Conservation (phyloP, 2,329 filamentous ascomycete species). For the Alternaria arbusti region DNA sequence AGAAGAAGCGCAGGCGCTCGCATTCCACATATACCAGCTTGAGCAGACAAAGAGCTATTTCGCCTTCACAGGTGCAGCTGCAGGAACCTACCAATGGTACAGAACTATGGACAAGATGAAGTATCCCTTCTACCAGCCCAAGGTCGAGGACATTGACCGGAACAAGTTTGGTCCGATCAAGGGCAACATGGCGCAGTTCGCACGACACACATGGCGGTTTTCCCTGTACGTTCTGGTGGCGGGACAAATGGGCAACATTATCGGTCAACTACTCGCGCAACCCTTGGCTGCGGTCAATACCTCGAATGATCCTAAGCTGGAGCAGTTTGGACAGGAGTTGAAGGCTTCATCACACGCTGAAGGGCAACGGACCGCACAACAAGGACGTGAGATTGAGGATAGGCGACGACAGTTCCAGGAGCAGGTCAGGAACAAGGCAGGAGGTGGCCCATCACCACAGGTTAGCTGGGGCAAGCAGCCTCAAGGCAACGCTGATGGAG, state of each 20-base stretch:
- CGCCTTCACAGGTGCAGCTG: conserved; percentile 39
- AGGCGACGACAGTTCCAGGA: conserved; percentile 28
- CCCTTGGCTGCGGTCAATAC: conserved; percentile 42
- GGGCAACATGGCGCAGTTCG: conserved; percentile 41
- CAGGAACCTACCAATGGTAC: conserved; percentile 45
- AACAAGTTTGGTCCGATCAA: conserved; percentile 47
- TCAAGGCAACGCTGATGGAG: conserved; percentile 29
- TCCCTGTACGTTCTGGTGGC: conserved; percentile 36
- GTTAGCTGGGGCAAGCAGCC: conserved; percentile 35
- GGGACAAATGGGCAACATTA: conserved; percentile 39
- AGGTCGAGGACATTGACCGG: conserved; percentile 46
- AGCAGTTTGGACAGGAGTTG: conserved; percentile 47
- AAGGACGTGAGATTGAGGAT: conserved; percentile 25
- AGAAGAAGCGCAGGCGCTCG: conserved; percentile 53
- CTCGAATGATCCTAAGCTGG: conserved; percentile 50
- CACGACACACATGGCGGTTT: conserved; percentile 39
- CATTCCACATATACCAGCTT: conserved; percentile 48
- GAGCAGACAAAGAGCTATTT: conserved; percentile 50
- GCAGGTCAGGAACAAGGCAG: conserved; percentile 24
- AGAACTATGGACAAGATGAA: conserved; percentile 42
- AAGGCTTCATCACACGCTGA: conserved; percentile 30
- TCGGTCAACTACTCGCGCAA: conserved; percentile 44
- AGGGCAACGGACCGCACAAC: conserved; percentile 13
- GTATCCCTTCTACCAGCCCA: conserved; percentile 53
- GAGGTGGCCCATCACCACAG: conserved; percentile 48